Evolutionary conservation across 2,329 filamentous ascomycete genomes (phyloP), one percentile per base, ranked within the genome.

Genomic region (Penicillium capsulatum): DNA sequence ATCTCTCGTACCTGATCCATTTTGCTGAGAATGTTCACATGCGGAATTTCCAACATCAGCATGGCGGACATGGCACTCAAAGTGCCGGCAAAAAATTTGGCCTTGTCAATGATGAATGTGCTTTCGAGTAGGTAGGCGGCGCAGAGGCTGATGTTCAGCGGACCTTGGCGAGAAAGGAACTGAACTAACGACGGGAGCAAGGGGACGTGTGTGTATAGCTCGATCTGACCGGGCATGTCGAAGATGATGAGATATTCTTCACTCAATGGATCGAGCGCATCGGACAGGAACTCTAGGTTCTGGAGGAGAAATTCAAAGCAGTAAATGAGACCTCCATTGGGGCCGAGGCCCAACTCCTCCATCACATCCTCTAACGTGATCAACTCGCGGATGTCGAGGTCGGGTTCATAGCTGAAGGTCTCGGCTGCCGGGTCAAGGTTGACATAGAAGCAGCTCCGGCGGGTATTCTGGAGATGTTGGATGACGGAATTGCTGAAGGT

Each of bases 171-270:
- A 29, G 84, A 88, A 36, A 97, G 76, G 61, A 87, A 87, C 58
- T 83, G 84, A 51, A 91, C 82, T 33, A 98, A 78, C 14, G 81
- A 79, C 1, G 92, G 92, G 20, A 98, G 73, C 51, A 98, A 85
- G 27, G 92, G 92, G 22, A 97, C 86, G 64, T 98, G 92, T 2
- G 91, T 97, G 70, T 97, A 98, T 10, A 98, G 80, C 70, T 98
- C 92, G 66, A 98, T 97, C 71, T 98, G 92, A 41, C 92, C 92
- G 0, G 92, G 92, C 86, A 97, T 96, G 69, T 98, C 92, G 69
- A 98, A 89, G 48, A 98, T 86, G 66, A 97, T 94, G 48, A 98
- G 78, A 66, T 95, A 96, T 58, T 97, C 92, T 57, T 98, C 92
- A 7, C 87, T 91, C 40, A 94, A 74, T 29, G 81, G 78, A 55